Percentiles rank a stretch among this genome's conserved stretches.
phyloP scores from a whole-genome alignment of 805 yeast species.

The Lachancea meyersii region DNA sequence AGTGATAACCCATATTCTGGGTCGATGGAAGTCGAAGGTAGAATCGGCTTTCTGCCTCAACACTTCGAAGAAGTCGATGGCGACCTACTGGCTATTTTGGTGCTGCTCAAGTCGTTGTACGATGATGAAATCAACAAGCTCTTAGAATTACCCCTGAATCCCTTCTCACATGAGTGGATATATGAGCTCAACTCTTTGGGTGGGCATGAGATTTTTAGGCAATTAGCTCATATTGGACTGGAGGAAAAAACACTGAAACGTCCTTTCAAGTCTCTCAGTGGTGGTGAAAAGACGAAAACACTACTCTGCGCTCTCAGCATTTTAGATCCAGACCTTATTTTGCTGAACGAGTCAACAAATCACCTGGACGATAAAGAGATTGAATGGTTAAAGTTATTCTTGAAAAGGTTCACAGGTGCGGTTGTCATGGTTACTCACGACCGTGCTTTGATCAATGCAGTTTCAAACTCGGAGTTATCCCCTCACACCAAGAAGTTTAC shows the following conservation, averaged over 20 bases:
- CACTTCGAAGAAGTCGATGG: slow-evolving; percentile 17
- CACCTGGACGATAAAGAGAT: slow-evolving; percentile 14
- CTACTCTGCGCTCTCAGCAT: slow-evolving; percentile 15
- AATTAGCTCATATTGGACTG: slow-evolving; percentile 13
- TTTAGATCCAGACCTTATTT: slow-evolving; percentile 14
- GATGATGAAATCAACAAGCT: slow-evolving; percentile 12
- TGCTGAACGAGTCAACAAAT: slow-evolving; percentile 16
- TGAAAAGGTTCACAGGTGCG: slow-evolving; percentile 6
- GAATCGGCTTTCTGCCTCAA: slow-evolving; percentile 15
- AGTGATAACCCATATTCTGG: slow-evolving; percentile 14
- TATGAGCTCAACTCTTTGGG: slow-evolving; percentile 16
- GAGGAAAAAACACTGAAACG: slow-evolving; percentile 10
- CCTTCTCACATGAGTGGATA: slow-evolving; percentile 14
- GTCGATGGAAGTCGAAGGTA: slow-evolving; percentile 14
- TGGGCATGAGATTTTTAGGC: slow-evolving; percentile 15
- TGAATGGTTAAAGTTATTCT: slow-evolving; percentile 14
- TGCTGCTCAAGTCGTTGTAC: slow-evolving; percentile 12
- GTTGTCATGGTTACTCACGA: slow-evolving; percentile 14
- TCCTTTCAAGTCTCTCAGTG: slow-evolving; percentile 14
- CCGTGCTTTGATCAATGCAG: slow-evolving; percentile 14
- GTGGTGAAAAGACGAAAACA: slow-evolving; percentile 16
- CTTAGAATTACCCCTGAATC: slow-evolving; percentile 9
- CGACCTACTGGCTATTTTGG: slow-evolving; percentile 10
- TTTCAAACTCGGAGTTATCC: slow-evolving; percentile 14
- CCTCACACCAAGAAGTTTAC: slow-evolving; percentile 13